Base-by-base conservation (phyloP, 1,284 basidiomycete species). In the Ceratobasidium sp. region DNA sequence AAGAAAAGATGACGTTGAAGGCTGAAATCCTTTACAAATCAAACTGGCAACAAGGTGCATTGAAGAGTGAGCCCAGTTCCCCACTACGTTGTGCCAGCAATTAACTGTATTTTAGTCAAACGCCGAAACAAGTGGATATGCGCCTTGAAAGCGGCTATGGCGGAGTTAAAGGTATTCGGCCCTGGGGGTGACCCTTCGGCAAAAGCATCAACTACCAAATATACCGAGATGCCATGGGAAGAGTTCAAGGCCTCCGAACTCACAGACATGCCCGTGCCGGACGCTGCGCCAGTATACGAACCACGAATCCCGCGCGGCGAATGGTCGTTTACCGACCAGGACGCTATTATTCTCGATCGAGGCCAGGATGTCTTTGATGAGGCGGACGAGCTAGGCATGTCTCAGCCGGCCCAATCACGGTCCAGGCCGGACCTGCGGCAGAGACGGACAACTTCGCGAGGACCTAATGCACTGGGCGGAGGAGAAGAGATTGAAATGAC, bases 61-160 rank as follows among this genome's bases (percentile, higher is more conserved):
- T 96, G 56, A 96, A 91, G 87, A 88, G 91, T 92, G 82, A 59
- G 82, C 46, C 15, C 44, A 65, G 77, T 33, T 52, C 17, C 17
- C 48, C 57, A 69, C 59, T 71, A 56, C 42, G 61, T 40, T 78
- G 28, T 15, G n/a, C 46, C 59, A 33, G n/a, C 48, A 54, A 5
- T 59, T 67, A 20, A 46, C 23, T 78, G 64, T 48, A 78, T 77
- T 20, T 2, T 80, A 92, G 91, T 89, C 4, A 89, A 93, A 85
- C 90, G 96, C 77, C 89, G 95, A 71, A 97, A 97, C 87, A 95
- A 95, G 85, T 97, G 95, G 95, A 89, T 96, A 54, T 96, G 94
- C 83, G 93, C 93, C 33, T 87, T 98, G 79, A 97, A 96, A 85
- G 84, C 89, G 56, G 88, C 91, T 46, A 85, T 97, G 78, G 87